Evolutionary conservation across 2,329 filamentous ascomycete species (phyloP).

Genomic region (Curvularia sp.): DNA sequence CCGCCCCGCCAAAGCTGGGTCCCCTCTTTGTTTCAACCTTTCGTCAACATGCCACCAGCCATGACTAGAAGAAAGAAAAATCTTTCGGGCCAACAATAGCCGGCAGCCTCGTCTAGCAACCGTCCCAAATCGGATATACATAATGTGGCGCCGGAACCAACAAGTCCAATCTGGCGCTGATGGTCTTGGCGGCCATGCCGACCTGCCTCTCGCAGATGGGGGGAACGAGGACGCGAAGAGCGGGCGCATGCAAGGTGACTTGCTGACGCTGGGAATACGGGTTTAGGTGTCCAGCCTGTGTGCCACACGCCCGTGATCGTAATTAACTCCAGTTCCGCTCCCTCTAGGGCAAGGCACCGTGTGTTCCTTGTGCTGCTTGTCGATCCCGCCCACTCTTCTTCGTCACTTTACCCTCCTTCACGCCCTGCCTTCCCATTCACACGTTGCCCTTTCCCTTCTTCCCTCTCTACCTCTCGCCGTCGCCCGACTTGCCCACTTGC

Average conservation of each 20-base stretch:
- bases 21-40: slow-evolving; percentile 4
- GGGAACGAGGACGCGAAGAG: background rate
- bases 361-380: slow-evolving; percentile 9
- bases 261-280: slow-evolving; percentile 16
- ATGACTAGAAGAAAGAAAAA: background rate
- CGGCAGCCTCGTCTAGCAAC: background rate
- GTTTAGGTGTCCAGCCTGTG: slow-evolving; percentile 1
- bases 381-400: slow-evolving; percentile 18
- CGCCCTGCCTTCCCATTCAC: slow-evolving; percentile 5
- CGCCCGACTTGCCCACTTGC: background rate
- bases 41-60: background rate
- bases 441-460: background rate
- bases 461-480: background rate
- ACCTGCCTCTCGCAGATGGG: background rate
- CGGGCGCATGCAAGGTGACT: slow-evolving; percentile 11
- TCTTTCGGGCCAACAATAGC: background rate
- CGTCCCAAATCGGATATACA: background rate
- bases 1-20: slow-evolving; percentile 3
- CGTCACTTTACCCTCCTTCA: slow-evolving; percentile 13
- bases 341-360: background rate
- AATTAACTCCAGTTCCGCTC: background rate
- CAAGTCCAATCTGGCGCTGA: background rate
- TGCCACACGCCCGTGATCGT: slow-evolving; percentile 1
- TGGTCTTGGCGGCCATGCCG: background rate
- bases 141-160: background rate